Evolutionary conservation across 73 alveolate species (phyloP).

Genomic region (Paramecium primaurelia): DNA sequence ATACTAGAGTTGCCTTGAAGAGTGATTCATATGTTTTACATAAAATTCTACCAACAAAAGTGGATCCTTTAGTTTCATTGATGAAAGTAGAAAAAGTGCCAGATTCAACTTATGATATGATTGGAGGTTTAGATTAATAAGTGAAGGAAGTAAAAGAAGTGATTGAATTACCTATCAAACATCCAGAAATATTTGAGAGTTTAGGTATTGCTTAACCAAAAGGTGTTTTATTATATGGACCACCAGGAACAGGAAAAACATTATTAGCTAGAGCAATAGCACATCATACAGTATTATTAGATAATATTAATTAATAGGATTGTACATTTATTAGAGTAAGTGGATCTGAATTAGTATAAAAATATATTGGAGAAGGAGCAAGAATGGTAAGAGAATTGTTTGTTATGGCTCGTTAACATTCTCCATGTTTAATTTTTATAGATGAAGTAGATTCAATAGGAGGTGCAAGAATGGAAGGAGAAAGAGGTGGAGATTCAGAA

Average conservation of each 20-base stretch:
- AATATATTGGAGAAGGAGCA: slow-evolving; percentile 99
- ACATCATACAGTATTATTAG: slow-evolving; percentile 89
- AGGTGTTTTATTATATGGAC: slow-evolving; percentile 94
- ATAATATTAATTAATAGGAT: slow-evolving; percentile 6
- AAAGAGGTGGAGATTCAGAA: slow-evolving; percentile 98
- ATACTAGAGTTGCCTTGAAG: slow-evolving; percentile 86
- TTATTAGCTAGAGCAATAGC: slow-evolving; percentile 99
- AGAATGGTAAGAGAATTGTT: slow-evolving; percentile 96
- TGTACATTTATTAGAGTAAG: slow-evolving; percentile 94
- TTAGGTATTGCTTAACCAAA: slow-evolving; percentile 99
- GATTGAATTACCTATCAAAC: slow-evolving; percentile 98
- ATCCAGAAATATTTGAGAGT: slow-evolving; percentile 97
- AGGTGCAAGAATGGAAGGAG: slow-evolving; percentile 94
- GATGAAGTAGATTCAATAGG: slow-evolving; percentile 99
- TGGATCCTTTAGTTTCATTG: slow-evolving; percentile 97
- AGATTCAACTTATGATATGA: slow-evolving; percentile 98
- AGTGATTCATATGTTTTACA: slow-evolving; percentile 94
- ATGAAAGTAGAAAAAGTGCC: slow-evolving; percentile 99
- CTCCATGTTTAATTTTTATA: slow-evolving; percentile 99
- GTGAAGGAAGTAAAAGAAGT: slow-evolving; percentile 95
- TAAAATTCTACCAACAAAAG: slow-evolving; percentile 96
- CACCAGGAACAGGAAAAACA: slow-evolving; percentile 99
- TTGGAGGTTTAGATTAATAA: slow-evolving; percentile 82
- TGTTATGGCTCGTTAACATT: slow-evolving; percentile 88
- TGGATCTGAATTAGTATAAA: slow-evolving; percentile 99